Conservation (phyloP, 2,329 filamentous ascomycete species). For the Nigrospora oryzae region DNA sequence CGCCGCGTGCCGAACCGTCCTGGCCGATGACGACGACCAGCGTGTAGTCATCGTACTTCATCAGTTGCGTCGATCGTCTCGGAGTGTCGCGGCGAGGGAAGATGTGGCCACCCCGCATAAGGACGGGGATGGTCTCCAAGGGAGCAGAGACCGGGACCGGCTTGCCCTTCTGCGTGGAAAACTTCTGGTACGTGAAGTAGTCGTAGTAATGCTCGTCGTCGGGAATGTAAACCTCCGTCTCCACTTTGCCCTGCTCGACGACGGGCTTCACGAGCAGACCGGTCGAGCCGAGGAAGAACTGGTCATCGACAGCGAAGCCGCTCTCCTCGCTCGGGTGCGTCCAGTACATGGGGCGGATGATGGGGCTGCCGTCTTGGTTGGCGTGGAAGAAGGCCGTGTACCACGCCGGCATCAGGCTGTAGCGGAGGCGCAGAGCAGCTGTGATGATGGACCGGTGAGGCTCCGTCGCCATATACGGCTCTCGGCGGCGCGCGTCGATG, state of each 20-base stretch:
- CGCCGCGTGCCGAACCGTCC: slow-evolving; percentile 63
- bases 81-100: slow-evolving; percentile 84
- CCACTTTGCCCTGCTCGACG: slow-evolving; percentile 64
- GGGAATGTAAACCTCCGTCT: slow-evolving; percentile 75
- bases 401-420: slow-evolving; percentile 85
- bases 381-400: slow-evolving; percentile 96
- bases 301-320: slow-evolving; percentile 85
- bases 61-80: slow-evolving; percentile 75
- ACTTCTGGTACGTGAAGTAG: slow-evolving; percentile 80
- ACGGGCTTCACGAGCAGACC: slow-evolving; percentile 92
- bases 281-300: slow-evolving; percentile 82
- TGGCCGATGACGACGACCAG: slow-evolving; percentile 68
- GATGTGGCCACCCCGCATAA: slow-evolving; percentile 91
- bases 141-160: slow-evolving; percentile 64
- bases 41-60: slow-evolving; percentile 94
- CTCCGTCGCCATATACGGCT: slow-evolving; percentile 82
- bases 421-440: slow-evolving; percentile 78
- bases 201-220: slow-evolving; percentile 90
- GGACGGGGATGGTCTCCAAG: slow-evolving; percentile 75
- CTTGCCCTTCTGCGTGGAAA: slow-evolving; percentile 63
- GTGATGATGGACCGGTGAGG: slow-evolving; percentile 83
- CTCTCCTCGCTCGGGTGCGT: slow-evolving; percentile 78
- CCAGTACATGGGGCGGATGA: slow-evolving; percentile 89
- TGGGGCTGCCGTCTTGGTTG: slow-evolving; percentile 72
- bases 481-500: slow-evolving; percentile 88